Base-by-base conservation (phyloP, 495 filamentous ascomycete species). In the Daldinia loculata region DNA sequence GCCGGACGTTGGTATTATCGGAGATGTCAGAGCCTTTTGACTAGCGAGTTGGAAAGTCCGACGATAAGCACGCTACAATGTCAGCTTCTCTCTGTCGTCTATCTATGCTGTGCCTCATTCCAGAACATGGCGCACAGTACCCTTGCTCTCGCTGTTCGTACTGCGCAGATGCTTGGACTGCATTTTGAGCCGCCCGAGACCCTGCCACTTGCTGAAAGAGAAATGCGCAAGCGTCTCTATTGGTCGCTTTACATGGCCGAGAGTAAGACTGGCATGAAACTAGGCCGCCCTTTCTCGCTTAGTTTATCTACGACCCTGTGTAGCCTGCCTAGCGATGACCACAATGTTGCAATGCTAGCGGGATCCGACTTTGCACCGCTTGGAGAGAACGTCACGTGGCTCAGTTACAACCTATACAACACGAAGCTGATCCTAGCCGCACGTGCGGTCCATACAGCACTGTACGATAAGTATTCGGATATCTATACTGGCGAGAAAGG, bases 361-460 rank as follows among this genome's bases (percentile, higher is more conserved):
- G 30, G 55, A 24, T 17, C 55, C 30, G 55, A 56, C 52, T 56
- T 56, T 32, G 52, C 55, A 24, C 55, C 32, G 32, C 34, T 39
- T 15, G 55, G 19, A 34, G 30, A 39, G 32, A 19, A 39, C 30
- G 55, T 24, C 55, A 57, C 55, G 14, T 57, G 55, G 55, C 55
- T 38, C 55, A 39, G 55, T 11, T 57, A 22, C 22, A 36, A 57
- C 3, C 9, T 39, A 8, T 32, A 57, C 19, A 57, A 36, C n/a
- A 22, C 32, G n/a, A 36, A 26, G 30, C 19, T 57, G 29, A 24
- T 57, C 17, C 8, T 38, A 24, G 55, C 55, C 19, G 55, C 32
- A 9, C 30, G 55, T 14, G 30, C 55, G 2, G 55, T 57, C 8
- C 55, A 39, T 38, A 38, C 55, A 12, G 55, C 55, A 30, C 14